Percentiles rank a stretch among this genome's conserved stretches.
Evolutionary conservation across 805 yeast genomes (phyloP).

Genomic region (Lipomyces sp.): DNA sequence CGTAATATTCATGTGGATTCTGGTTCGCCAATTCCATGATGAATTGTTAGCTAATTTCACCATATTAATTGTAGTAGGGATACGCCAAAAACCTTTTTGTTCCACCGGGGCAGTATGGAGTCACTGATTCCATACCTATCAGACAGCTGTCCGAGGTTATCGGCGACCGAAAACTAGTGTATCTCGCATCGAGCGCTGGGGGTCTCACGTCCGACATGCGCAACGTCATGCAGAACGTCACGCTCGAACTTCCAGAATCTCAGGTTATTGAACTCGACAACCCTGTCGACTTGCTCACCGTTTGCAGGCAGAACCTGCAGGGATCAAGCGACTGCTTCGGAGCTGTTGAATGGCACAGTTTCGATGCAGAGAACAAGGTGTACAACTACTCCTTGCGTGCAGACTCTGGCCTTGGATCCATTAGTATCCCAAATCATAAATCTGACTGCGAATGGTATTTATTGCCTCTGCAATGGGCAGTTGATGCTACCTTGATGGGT

Average conservation of each 20-base stretch:
- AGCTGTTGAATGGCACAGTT: constrained; percentile 44
- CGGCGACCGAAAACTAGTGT: constrained; percentile 41
- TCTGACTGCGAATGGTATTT: constrained; percentile 42
- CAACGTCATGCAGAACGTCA: constrained; percentile 41
- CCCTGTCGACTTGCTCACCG: constrained; percentile 38
- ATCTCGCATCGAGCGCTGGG: constrained; percentile 27
- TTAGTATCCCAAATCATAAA: constrained; percentile 39
- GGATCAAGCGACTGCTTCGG: constrained; percentile 45
- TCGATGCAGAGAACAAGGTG: constrained; percentile 39
- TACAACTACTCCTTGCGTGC: constrained; percentile 47
- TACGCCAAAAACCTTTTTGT: constrained; percentile 24
- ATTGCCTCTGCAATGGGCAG: constrained; percentile 46
- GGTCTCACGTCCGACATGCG: constrained; percentile 40
- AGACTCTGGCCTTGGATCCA: constrained; percentile 41
- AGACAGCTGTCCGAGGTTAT: constrained; percentile 37
- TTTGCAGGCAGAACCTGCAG: constrained; percentile 43
- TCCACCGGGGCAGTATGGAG: constrained; percentile 43
- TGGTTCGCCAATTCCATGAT: constrained; percentile 10
- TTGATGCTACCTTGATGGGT: constrained; percentile 39
- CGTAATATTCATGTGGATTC: constrained; percentile 38
- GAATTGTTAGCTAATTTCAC: neutral
- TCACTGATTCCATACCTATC: constrained; percentile 40
- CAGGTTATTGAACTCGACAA: constrained; percentile 40
- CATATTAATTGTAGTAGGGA: constrained; percentile 14
- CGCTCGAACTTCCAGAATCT: constrained; percentile 41